These are phyloP conservation scores for Podospora anserina DNA, from an alignment of 495 filamentous ascomycete species.

Conservation along the genomic window DNA sequence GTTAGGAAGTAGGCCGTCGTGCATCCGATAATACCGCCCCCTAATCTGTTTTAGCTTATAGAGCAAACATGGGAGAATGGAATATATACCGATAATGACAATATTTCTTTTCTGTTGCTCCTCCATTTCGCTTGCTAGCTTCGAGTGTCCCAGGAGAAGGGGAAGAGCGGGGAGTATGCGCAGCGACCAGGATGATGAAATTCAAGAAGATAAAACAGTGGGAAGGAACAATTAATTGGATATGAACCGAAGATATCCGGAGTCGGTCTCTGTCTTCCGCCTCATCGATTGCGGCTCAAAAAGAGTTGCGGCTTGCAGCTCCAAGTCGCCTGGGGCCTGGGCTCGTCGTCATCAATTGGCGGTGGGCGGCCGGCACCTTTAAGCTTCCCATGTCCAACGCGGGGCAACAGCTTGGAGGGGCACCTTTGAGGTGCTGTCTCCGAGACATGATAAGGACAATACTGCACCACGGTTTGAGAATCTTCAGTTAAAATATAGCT, in stretches of 20 bases:
- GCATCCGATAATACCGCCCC: conserved; percentile 92
- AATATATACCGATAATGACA: conserved; percentile 61
- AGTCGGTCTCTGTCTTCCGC: neutral
- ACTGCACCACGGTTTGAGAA: no score
- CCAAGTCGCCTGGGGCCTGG: neutral
- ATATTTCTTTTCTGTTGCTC: conserved; percentile 53
- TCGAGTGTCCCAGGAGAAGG: neutral
- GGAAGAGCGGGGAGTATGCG: neutral
- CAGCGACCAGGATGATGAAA: no score
- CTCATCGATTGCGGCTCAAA: no score
- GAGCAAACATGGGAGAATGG: neutral
- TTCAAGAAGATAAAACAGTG: no score
- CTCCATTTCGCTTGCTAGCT: conserved; percentile 17
- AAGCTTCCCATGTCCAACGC: no score
- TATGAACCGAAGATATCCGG: no score
- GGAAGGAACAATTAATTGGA: no score
- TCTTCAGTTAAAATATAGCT: no score
- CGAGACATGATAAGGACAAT: no score
- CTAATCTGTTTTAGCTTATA: conserved; percentile 38
- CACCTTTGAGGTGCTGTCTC: no score
- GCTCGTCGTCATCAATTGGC: neutral
- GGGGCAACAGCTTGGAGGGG: neutral
- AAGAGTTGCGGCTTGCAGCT: neutral
- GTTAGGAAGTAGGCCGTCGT: conserved; percentile 93
- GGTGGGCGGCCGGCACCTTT: no score